Evolutionary conservation across 371 early-diverging fungal species (phyloP).

Genomic region (Lichtheimia hyalospora): DNA sequence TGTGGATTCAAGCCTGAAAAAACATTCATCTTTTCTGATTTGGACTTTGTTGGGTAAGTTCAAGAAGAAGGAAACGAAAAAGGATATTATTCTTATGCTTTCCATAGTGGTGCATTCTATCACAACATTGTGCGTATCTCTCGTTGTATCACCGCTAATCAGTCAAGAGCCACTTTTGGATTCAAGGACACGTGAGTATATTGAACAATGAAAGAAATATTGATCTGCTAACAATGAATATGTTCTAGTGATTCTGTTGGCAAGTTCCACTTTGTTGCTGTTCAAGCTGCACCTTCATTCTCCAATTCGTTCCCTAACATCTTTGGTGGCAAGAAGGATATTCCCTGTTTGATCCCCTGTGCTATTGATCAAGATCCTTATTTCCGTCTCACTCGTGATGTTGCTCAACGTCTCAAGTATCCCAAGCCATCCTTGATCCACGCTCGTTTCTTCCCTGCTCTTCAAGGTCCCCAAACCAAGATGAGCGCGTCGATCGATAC

Average conservation of each 20-base stretch:
- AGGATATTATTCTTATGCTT: neutral
- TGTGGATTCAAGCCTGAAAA: conserved; percentile 98
- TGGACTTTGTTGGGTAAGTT: conserved; percentile 85
- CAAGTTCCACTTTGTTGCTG: conserved; percentile 87
- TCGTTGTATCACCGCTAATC: conserved; percentile 80
- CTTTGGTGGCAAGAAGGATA: conserved; percentile 88
- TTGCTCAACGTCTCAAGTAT: conserved; percentile 91
- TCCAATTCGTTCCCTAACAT: conserved; percentile 95
- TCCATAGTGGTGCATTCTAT: conserved; percentile 81
- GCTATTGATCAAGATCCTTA: conserved; percentile 99
- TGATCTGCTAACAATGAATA: neutral
- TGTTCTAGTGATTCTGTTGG: conserved; percentile 80
- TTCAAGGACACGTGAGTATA: conserved; percentile 71
- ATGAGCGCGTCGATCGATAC: conserved; percentile 96
- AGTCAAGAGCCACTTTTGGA: conserved; percentile 91
- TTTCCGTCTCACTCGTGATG: conserved; percentile 99
- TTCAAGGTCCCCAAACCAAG: conserved; percentile 97
- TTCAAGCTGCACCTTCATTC: conserved; percentile 96
- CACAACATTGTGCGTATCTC: conserved; percentile 89
- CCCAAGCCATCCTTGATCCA: conserved; percentile 97
- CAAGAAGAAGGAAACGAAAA: conserved; percentile 15
- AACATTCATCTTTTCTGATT: conserved; percentile 99
- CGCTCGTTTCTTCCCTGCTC: conserved; percentile 97
- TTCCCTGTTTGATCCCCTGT: conserved; percentile 97
- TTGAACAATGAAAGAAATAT: neutral